Base-by-base conservation (phyloP, 2,329 filamentous ascomycete genomes). In the Colletotrichum gloeosporioides region DNA sequence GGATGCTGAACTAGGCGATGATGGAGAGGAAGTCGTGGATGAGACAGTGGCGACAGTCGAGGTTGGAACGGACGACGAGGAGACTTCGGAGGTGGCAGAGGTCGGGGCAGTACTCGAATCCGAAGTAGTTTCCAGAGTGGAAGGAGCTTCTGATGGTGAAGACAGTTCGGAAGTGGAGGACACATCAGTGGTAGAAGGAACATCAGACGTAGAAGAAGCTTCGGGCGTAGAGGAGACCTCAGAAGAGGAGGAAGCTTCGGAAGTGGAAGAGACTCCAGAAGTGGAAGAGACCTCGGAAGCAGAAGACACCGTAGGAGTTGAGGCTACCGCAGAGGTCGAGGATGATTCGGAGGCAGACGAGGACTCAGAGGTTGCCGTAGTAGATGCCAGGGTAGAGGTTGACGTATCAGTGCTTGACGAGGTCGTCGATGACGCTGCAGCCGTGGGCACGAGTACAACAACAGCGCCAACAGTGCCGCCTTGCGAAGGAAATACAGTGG, bases 361-460 rank as follows among this genome's bases (percentile, higher is more conserved):
- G 10, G n/a, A 53, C 6, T 7, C 44, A 22, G n/a, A 22, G 18
- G 39, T n/a, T 2, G 39, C 0, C 3, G 44, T 3, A 8, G n/a
- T 13, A 8, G 44, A 22, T 53, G 44, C 10, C 10, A 12, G 4
- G 10, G 1, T 4, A 13, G n/a, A 13, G n/a, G 44, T 13, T 2
- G 44, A 25, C 0, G 44, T 8, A 4, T 1, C n/a, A 2, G n/a
- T 13, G 44, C 1, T 53, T 4, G 10, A 2, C 44, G 0, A 13
- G 6, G 44, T 1, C 12, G n/a, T 53, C n/a, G 44, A 3, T 1
- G 44, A 53, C n/a, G n/a, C 10, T 22, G 44, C 44, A 0, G 1
- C 44, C 10, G 44, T 53, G 0, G 44, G 44, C n/a, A 22, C 44
- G 8, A 53, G 44, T 2, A 53, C 10, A 4, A 53, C 12, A 0